Conservation (phyloP, 805 yeast genomes). For the Metschnikowia gruessii region DNA sequence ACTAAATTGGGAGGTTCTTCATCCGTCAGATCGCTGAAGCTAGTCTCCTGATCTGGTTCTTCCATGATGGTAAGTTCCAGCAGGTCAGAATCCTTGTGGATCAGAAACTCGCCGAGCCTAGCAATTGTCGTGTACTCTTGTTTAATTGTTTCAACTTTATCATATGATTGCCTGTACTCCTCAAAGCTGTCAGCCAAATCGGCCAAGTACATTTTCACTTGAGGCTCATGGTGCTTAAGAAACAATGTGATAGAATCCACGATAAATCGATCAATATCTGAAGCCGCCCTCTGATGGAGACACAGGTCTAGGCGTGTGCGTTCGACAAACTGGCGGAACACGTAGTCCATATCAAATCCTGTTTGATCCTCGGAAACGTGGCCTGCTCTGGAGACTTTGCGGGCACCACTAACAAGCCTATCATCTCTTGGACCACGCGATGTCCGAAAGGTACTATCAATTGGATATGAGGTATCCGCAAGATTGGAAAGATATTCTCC, state of each 20-base stretch:
- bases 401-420: constrained; percentile 5
- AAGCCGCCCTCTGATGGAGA: constrained; percentile 26
- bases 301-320: constrained; percentile 14
- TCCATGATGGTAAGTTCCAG: not conserved
- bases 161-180: constrained; percentile 26
- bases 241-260: constrained; percentile 34
- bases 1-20: not conserved
- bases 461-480: constrained; percentile 23
- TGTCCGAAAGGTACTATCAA: constrained; percentile 25
- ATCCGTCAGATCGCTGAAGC: not conserved
- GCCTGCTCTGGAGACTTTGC: constrained; percentile 4
- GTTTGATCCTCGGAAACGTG: not conserved
- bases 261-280: constrained; percentile 34
- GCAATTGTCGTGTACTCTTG: constrained; percentile 30
- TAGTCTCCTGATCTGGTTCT: not conserved
- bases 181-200: constrained; percentile 24
- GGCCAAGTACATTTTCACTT: constrained; percentile 23
- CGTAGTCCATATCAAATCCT: constrained; percentile 13
- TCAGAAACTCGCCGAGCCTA: constrained; percentile 31
- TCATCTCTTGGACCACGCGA: constrained; percentile 13
- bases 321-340: constrained; percentile 16
- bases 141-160: constrained; percentile 29
- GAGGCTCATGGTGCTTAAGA: constrained; percentile 38
- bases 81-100: constrained; percentile 1
- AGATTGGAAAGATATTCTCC: constrained; percentile 33